Conservation (phyloP, 441 rosid genomes). For the Breynia disticha region DNA sequence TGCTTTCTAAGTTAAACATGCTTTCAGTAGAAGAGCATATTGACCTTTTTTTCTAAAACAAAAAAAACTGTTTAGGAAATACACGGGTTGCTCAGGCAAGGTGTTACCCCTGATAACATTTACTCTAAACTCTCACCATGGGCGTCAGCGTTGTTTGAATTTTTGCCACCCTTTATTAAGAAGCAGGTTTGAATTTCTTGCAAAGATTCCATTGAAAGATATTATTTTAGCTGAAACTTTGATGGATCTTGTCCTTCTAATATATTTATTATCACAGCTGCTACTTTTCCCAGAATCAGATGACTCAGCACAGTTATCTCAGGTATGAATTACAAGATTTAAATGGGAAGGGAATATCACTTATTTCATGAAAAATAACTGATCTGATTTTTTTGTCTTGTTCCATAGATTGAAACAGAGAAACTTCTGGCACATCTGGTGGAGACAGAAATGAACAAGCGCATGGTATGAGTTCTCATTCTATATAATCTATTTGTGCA, state of each 20-base stretch:
- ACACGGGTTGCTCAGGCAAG: slow-evolving; percentile 73
- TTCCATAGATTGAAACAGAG: slow-evolving; percentile 85
- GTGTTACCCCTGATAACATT: slow-evolving; percentile 58
- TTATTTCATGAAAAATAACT: slow-evolving; percentile 12
- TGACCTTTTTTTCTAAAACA: neutral
- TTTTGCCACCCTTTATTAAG: slow-evolving; percentile 87
- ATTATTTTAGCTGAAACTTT: neutral
- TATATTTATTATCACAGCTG: slow-evolving; percentile 42
- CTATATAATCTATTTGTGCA: neutral
- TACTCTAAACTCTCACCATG: slow-evolving; percentile 94
- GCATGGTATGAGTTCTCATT: slow-evolving; percentile 39
- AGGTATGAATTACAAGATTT: slow-evolving; percentile 40
- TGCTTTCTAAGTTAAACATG: neutral
- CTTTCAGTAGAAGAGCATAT: neutral
- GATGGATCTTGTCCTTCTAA: neutral
- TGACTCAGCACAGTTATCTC: slow-evolving; percentile 98
- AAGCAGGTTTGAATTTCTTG: slow-evolving; percentile 59
- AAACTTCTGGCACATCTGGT: slow-evolving; percentile 97
- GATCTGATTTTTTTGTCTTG: slow-evolving; percentile 12
- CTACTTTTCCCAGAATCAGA: slow-evolving; percentile 95
- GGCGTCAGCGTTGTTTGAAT: slow-evolving; percentile 94
- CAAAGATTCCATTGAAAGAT: neutral
- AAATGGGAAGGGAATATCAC: neutral
- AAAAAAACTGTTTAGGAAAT: slow-evolving; percentile 52
- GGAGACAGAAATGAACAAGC: slow-evolving; percentile 91